phyloP scores from a whole-genome alignment of 495 filamentous ascomycete genomes.

The Penicillium manginii region DNA sequence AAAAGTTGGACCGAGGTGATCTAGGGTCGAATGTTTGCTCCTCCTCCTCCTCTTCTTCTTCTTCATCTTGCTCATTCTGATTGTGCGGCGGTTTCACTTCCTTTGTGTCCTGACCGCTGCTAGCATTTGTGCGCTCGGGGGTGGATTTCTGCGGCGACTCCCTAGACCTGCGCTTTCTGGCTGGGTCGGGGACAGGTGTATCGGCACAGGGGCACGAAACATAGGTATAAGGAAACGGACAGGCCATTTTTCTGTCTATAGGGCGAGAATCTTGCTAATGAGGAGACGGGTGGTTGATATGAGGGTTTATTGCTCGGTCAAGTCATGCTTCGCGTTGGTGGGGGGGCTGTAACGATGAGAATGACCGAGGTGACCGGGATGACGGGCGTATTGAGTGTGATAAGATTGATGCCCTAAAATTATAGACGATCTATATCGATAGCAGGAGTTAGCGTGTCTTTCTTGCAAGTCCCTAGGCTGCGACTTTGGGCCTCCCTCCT shows the following conservation, averaged over 20 bases:
- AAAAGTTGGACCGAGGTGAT: constrained; percentile 81
- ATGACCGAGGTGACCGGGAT: not conserved
- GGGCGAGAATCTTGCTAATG: not conserved
- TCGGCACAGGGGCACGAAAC: constrained; percentile 92
- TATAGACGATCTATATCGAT: not conserved
- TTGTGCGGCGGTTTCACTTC: constrained; percentile 4
- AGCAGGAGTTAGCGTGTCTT: not conserved
- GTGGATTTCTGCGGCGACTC: constrained; percentile 45
- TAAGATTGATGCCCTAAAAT: too few species aligned
- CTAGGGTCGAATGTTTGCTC: constrained; percentile 85
- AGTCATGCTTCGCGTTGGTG: constrained; percentile 25
- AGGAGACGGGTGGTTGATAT: not conserved
- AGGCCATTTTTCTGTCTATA: constrained; percentile 57
- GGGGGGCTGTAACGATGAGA: not conserved
- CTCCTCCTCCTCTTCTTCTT: constrained; percentile 65
- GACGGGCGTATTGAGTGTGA: not conserved
- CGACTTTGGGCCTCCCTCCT: not conserved
- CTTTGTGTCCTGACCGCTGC: constrained; percentile 32
- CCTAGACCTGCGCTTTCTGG: constrained; percentile 43
- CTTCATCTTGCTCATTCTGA: constrained; percentile 4
- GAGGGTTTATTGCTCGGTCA: constrained; percentile 13
- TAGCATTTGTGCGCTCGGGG: constrained; percentile 34
- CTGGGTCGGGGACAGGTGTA: constrained; percentile 43
- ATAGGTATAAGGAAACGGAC: constrained; percentile 83
- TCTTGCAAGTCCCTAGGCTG: not conserved